Conservation (phyloP, 2,329 filamentous ascomycete species). For the Diplodia corticola region DNA sequence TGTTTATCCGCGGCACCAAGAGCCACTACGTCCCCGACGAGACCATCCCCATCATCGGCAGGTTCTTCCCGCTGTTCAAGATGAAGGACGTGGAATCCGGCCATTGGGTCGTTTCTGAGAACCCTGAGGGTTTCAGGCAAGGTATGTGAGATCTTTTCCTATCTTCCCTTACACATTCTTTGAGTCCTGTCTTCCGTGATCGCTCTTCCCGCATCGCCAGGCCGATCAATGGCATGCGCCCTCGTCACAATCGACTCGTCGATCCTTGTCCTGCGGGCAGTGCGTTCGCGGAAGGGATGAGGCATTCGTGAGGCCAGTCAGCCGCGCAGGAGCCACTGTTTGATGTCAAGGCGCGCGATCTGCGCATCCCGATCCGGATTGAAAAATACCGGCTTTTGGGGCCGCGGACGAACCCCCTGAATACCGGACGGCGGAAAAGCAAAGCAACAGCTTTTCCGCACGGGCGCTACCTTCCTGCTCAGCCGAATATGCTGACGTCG, state of each 20-base stretch:
- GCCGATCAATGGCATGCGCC: background rate
- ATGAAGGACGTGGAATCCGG: conserved; percentile 74
- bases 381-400: background rate
- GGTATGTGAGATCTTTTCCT: conserved; percentile 3
- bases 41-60: conserved; percentile 72
- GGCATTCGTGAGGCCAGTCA: background rate
- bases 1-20: conserved; percentile 76
- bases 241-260: background rate
- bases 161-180: conserved; percentile 29
- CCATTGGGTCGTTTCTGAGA: conserved; percentile 89
- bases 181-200: conserved; percentile 30
- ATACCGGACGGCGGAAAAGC: background rate
- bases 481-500: conserved; percentile 10
- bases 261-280: background rate
- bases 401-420: background rate
- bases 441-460: background rate
- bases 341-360: background rate
- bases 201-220: background rate
- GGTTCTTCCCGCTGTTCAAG: conserved; percentile 78
- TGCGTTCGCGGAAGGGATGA: background rate
- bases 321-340: background rate
- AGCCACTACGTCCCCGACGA: conserved; percentile 82
- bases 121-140: conserved; percentile 67
- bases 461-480: background rate
- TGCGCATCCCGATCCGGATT: background rate